Base-by-base conservation (phyloP, 495 filamentous ascomycete genomes). In the Aspergillus indologenus region DNA sequence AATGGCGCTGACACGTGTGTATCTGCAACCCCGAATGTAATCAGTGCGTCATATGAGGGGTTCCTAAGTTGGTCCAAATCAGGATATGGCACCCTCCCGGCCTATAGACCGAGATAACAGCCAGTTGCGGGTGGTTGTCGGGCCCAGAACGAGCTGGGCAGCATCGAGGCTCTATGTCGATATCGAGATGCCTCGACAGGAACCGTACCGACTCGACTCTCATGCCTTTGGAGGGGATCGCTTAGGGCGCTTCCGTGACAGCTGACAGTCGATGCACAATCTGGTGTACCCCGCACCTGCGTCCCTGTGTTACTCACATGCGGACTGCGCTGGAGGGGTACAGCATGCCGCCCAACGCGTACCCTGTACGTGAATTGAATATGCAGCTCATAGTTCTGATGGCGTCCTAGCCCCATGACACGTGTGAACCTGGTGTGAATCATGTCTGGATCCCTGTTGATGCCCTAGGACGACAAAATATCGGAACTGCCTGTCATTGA, bases 21-120 rank as follows among this genome's bases (percentile, higher is more conserved):
- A 40, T 48, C 45, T 48, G 45, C 48, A 9, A 19, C 48, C 48
- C 48, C n/a, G 15, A 19, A 29, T 51, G 48, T 23, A 51, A 31
- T 51, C 23, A 24, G 23, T 51, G 48, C 48, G 48, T 51, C 48
- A 51, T 51, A 24, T 51, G 48, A 51, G 23, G 8, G 48, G 12
- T 7, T 40, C 34, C 34, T 15, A n/a, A 51, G n/a, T 22, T 24
- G 48, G 5, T 5, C 23, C 9, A 29, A 31, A 51, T 31, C 48
- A 51, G 29, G 24, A 29, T 29, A 51, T 15, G 23, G 5, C 12
- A 51, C 23, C 1, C 21, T n/a, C n/a, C 23, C 23, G 48, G 34
- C 34, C 34, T 8, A 40, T 40, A 9, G 34, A 40, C 34, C 5
- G 12, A 11, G 34, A 9, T 9, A 2, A 40, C 12, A 11, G 12